These are phyloP conservation scores for Chaetomidium leptoderma DNA, from an alignment of 495 filamentous ascomycete genomes.

Conservation along the genomic window DNA sequence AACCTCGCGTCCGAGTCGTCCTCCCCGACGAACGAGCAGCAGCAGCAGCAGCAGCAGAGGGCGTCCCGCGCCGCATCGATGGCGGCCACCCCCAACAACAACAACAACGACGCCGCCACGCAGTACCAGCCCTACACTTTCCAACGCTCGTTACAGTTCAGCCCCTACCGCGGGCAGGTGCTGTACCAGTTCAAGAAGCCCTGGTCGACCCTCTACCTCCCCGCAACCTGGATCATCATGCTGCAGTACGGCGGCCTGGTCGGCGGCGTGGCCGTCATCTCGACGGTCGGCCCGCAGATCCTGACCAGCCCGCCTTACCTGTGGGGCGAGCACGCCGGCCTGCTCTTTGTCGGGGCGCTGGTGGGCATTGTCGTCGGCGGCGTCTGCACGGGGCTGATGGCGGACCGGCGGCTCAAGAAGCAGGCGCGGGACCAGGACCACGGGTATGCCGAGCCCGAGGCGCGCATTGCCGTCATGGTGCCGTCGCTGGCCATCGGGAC, in stretches of 20 bases:
- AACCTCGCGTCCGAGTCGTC: background rate
- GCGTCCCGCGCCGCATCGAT: too few relatives aligned
- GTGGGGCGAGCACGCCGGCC: constrained; percentile 26
- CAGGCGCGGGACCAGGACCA: constrained; percentile 17
- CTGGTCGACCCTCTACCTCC: constrained; percentile 26
- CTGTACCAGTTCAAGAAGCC: constrained; percentile 27
- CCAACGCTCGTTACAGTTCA: constrained; percentile 18
- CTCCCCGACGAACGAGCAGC: too few relatives aligned
- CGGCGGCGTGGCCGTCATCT: constrained; percentile 26
- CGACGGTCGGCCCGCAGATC: constrained; percentile 27
- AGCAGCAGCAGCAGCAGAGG: background rate
- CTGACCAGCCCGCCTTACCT: constrained; percentile 23
- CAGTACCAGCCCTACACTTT: constrained; percentile 23
- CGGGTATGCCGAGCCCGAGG: constrained; percentile 31
- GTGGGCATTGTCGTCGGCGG: constrained; percentile 26
- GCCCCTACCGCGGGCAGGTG: constrained; percentile 19
- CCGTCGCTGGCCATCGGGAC: constrained; percentile 27
- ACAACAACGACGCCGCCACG: background rate
- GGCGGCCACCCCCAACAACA: background rate
- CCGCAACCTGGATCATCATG: constrained; percentile 27
- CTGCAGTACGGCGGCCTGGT: constrained; percentile 31
- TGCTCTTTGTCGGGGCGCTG: constrained; percentile 29
- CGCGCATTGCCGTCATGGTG: constrained; percentile 24
- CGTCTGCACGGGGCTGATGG: constrained; percentile 14
- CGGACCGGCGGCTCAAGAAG: constrained; percentile 20